Evolutionary conservation across 1,284 basidiomycete genomes (phyloP).

Genomic region (Agaricales sp.): DNA sequence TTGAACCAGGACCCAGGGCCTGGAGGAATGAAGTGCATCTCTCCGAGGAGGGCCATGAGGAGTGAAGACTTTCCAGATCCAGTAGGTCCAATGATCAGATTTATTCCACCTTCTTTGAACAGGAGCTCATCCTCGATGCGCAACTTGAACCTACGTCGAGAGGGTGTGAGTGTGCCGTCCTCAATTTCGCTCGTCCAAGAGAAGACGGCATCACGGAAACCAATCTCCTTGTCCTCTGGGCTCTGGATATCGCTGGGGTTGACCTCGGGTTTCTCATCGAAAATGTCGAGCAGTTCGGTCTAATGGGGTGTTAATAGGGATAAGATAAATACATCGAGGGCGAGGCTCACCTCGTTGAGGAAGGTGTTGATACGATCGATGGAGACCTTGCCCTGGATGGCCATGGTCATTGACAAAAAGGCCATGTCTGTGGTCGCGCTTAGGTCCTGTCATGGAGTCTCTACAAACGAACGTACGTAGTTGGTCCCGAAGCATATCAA

Average conservation of each 20-base stretch:
- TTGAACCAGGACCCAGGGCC: constrained; percentile 50
- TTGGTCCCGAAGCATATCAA: constrained; percentile 31
- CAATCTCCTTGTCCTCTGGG: constrained; percentile 18
- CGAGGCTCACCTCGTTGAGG: constrained; percentile 22
- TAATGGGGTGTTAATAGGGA: constrained; percentile 11
- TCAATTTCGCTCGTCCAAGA: constrained; percentile 26
- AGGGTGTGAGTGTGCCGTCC: constrained; percentile 20
- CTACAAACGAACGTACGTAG: constrained; percentile 20
- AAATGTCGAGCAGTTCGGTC: constrained; percentile 45
- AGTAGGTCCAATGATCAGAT: constrained; percentile 54
- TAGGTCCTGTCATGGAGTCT: neutral
- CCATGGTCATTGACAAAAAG: constrained; percentile 14
- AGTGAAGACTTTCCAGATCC: constrained; percentile 33
- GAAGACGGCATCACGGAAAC: constrained; percentile 33
- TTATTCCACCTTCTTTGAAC: constrained; percentile 47
- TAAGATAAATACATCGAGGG: neutral
- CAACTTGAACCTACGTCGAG: constrained; percentile 33
- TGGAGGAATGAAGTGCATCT: constrained; percentile 49
- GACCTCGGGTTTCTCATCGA: constrained; percentile 21
- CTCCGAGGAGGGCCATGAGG: constrained; percentile 44
- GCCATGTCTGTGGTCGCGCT: neutral
- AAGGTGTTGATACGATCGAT: constrained; percentile 36
- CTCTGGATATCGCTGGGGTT: constrained; percentile 17
- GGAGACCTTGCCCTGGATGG: constrained; percentile 31
- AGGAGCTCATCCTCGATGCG: constrained; percentile 36